Percentiles rank a stretch among this genome's conserved stretches.
Conservation (phyloP, 2,329 filamentous ascomycete genomes). For the Botrytis hyacinthi region DNA sequence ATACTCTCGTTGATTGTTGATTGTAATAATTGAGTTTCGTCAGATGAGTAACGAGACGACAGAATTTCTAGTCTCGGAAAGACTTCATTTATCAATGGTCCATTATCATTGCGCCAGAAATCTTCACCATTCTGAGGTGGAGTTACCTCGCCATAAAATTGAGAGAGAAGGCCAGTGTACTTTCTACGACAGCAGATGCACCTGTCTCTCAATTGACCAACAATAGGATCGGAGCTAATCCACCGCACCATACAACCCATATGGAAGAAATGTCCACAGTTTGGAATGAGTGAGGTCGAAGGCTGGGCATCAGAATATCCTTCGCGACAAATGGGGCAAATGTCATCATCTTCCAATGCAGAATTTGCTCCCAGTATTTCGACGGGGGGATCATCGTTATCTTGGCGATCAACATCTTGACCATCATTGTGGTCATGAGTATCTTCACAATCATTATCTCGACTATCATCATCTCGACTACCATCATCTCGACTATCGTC, state of each 20-base stretch:
- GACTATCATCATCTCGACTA: too few species aligned
- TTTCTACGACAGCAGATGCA: neutral
- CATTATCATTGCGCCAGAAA: neutral
- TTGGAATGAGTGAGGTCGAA: neutral
- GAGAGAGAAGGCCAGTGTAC: neutral
- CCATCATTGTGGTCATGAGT: too few species aligned
- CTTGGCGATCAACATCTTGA: too few species aligned
- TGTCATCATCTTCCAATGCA: neutral
- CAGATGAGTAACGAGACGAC: too few species aligned
- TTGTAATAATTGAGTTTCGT: too few species aligned
- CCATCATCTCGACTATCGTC: too few species aligned
- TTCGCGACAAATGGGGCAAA: neutral
- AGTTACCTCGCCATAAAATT: neutral
- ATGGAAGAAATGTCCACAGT: neutral
- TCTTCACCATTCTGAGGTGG: neutral
- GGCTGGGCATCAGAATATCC: neutral
- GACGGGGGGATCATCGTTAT: too few species aligned
- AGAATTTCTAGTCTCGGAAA: neutral
- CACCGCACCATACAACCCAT: neutral
- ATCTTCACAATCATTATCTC: too few species aligned
- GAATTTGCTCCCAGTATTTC: neutral
- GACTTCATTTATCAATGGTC: neutral
- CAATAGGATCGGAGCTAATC: neutral
- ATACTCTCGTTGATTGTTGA: accelerated
- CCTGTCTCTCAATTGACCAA: neutral